phyloP scores from a whole-genome alignment of 352 stramenopile species.

The Phytophthora brassicae region DNA sequence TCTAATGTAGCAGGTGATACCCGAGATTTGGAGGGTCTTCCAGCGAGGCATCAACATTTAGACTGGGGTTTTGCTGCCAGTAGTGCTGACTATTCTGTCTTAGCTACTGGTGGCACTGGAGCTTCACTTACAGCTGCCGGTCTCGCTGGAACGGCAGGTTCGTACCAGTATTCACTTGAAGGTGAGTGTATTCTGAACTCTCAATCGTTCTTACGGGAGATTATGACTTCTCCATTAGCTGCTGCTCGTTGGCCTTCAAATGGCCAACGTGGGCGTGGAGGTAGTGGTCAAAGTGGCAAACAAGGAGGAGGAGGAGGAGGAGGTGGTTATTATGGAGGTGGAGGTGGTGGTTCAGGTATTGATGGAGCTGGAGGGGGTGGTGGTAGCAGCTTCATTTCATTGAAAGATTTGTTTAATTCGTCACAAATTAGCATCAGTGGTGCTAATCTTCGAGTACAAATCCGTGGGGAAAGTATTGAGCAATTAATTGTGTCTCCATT shows the following conservation, averaged over 20 bases:
- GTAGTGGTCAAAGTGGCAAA: constrained; percentile 72
- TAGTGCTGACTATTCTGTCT: constrained; percentile 47
- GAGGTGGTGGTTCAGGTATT: constrained; percentile 60
- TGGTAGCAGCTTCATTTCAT: constrained; percentile 57
- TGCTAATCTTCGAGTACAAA: constrained; percentile 18
- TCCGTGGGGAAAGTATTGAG: constrained; percentile 26
- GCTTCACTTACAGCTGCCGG: constrained; percentile 32
- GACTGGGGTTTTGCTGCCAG: constrained; percentile 54
- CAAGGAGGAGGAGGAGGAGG: constrained; percentile 80
- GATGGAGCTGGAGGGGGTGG: constrained; percentile 65
- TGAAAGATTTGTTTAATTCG: constrained; percentile 20
- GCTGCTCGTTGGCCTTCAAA: constrained; percentile 39
- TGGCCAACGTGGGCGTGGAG: constrained; percentile 41
- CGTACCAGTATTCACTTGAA: constrained; percentile 43
- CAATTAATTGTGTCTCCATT: constrained; percentile 21
- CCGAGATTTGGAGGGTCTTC: constrained; percentile 45
- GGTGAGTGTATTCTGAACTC: constrained; percentile 42
- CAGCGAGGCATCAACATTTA: constrained; percentile 49
- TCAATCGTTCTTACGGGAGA: constrained; percentile 35
- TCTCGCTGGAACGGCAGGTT: constrained; percentile 41
- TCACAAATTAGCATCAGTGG: constrained; percentile 13
- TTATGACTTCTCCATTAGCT: constrained; percentile 23
- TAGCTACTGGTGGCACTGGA: constrained; percentile 55
- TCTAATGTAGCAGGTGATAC: constrained; percentile 49
- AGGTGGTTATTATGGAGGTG: constrained; percentile 73